A percentile compares a stretch with the other conserved stretches of the same genome.
Conservation (phyloP, 2,329 filamentous ascomycete genomes). For the Ascochyta rabiei region DNA sequence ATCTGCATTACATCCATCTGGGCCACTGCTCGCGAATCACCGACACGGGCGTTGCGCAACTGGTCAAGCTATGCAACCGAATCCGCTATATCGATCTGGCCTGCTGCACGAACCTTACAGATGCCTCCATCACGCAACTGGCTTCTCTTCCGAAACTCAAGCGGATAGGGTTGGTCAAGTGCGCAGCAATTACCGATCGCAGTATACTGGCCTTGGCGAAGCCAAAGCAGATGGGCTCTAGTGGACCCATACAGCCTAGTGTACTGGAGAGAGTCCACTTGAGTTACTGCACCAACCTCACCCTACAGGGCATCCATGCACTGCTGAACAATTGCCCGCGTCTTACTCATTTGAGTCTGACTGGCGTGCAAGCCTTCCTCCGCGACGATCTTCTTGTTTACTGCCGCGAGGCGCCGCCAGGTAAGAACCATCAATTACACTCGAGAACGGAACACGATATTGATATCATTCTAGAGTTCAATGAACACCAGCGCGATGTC, state of each 20-base stretch:
- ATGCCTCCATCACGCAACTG: constrained; percentile 81
- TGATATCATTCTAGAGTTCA: constrained; percentile 70
- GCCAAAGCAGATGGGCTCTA: constrained; percentile 61
- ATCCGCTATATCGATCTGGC: constrained; percentile 97
- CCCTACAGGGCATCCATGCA: constrained; percentile 80
- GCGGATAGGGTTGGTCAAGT: constrained; percentile 94
- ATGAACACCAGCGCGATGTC: constrained; percentile 89
- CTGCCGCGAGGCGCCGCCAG: constrained; percentile 81
- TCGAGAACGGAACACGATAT: neutral
- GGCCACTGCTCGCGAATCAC: constrained; percentile 93
- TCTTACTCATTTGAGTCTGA: constrained; percentile 91
- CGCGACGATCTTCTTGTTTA: constrained; percentile 82
- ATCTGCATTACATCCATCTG: constrained; percentile 93
- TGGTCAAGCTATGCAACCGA: constrained; percentile 86
- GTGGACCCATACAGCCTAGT: constrained; percentile 65
- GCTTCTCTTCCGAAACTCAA: constrained; percentile 90
- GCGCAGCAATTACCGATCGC: constrained; percentile 83
- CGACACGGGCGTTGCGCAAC: constrained; percentile 80
- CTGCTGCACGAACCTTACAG: constrained; percentile 90
- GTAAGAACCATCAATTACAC: constrained; percentile 50
- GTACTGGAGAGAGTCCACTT: constrained; percentile 90
- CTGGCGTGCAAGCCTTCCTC: constrained; percentile 89
- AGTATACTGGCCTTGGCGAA: constrained; percentile 86
- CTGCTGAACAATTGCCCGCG: constrained; percentile 90
- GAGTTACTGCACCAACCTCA: constrained; percentile 89